Percentiles rank a stretch among this genome's conserved stretches.
phyloP scores from a whole-genome alignment of 257 asterid species.

The Solanum corneliomulleri region DNA sequence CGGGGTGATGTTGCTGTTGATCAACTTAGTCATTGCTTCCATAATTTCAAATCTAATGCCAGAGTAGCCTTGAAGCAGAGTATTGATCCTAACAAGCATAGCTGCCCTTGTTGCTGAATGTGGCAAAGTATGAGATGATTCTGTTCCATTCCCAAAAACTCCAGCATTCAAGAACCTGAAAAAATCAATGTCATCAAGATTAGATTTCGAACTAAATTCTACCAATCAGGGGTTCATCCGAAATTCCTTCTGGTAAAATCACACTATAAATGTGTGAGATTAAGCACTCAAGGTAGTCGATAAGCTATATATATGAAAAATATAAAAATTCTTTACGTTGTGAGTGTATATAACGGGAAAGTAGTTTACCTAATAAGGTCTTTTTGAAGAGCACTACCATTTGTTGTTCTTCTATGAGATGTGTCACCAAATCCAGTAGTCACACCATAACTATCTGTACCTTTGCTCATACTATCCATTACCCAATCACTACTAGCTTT shows the following conservation, averaged over 20 bases:
- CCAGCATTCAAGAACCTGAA: not conserved
- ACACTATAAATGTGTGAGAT: too few relatives aligned
- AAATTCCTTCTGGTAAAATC: too few relatives aligned
- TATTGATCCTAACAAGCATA: not conserved
- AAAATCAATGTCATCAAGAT: too few relatives aligned
- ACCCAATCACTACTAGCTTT: not conserved
- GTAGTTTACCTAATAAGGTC: not conserved
- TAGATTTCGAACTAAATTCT: too few relatives aligned
- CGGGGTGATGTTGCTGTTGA: not conserved
- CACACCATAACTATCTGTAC: not conserved
- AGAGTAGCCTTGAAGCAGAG: not conserved
- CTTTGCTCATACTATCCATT: not conserved
- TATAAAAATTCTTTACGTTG: too few relatives aligned
- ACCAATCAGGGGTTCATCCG: not conserved
- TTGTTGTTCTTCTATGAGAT: not conserved
- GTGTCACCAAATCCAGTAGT: not conserved
- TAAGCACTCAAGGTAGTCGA: too few relatives aligned
- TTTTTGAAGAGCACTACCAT: not conserved
- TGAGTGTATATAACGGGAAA: not conserved
- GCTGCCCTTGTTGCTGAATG: not conserved
- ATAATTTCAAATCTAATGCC: not conserved
- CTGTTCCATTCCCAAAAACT: not conserved
- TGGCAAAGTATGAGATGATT: not conserved
- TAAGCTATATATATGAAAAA: not conserved
- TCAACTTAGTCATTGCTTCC: not conserved